A percentile compares a stretch with the other conserved stretches of the same genome.
phyloP scores from a whole-genome alignment of 140 eudicot species.

The Erigeron philadelphicus region DNA sequence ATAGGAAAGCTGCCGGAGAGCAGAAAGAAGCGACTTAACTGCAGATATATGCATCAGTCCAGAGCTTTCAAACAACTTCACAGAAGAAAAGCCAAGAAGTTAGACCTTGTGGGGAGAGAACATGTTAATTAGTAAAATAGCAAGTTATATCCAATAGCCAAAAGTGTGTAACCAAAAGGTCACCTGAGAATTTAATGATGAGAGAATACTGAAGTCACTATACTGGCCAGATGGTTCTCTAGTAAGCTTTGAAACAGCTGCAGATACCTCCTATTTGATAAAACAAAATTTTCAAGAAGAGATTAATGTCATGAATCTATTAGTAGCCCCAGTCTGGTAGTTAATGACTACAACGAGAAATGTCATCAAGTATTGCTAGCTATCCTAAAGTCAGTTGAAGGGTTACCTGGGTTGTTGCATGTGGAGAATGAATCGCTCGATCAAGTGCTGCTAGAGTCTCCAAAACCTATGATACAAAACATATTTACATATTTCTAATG shows the following conservation, averaged over 20 bases:
- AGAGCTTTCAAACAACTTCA: slow-evolving; percentile 90
- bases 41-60: slow-evolving; percentile 88
- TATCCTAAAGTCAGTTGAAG: not conserved
- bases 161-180: slow-evolving; percentile 12
- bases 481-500: slow-evolving; percentile 1
- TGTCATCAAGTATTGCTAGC: not conserved
- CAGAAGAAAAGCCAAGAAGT: slow-evolving; percentile 17
- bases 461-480: slow-evolving; percentile 53
- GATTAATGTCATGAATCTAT: not conserved
- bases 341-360: not conserved
- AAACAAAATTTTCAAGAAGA: not conserved
- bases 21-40: slow-evolving; percentile 88
- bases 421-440: slow-evolving; percentile 92
- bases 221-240: slow-evolving; percentile 82
- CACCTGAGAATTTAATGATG: slow-evolving; percentile 93
- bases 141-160: not conserved
- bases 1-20: slow-evolving; percentile 79
- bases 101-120: slow-evolving; percentile 22
- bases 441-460: slow-evolving; percentile 97
- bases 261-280: slow-evolving; percentile 63
- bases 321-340: not conserved
- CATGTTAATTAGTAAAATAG: not conserved
- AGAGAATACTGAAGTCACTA: slow-evolving; percentile 89
- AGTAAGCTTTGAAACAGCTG: slow-evolving; percentile 71
- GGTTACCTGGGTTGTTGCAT: slow-evolving; percentile 95